Evolutionary conservation across 306 rosid genomes (phyloP), one percentile per base, ranked within the genome.

Genomic region (Castanea sativa): DNA sequence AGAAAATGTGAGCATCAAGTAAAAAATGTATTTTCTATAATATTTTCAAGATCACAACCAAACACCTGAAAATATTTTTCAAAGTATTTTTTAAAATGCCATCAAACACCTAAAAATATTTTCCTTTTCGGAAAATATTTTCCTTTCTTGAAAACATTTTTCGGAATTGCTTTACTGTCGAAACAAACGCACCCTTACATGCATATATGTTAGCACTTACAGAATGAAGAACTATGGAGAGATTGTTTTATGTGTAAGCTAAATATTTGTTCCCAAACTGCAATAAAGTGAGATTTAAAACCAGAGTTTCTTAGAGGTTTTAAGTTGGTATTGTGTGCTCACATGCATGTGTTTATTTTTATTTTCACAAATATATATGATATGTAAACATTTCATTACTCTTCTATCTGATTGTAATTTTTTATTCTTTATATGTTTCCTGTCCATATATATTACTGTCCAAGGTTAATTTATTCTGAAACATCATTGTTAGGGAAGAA

Each of bases 401-500:
- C n/a, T 20, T 45, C 20, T 4, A 35, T 67, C 16, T 18, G 20
- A 67, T 67, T 27, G 52, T 67, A 35, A 9, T 33, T 67, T 49
- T 19, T 19, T 67, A 5, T 67, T 67, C 5, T 67, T 33, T 33
- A 49, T 33, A 35, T 9, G 25, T 67, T 33, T 33, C 15, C 23
- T 65, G 25, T 32, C 19, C 25, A 18, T 33, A 6, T 27, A 35
- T 52, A 32, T 83, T 73, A 55, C 41, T 79, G 13, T 60, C 83
- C 65, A 72, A n/a, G 43, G 79, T 84, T 59, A 19, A 38, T 59
- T 30, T 77, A 63, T 78, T 56, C 35, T 21, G 30, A 67, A 45
- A 76, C 63, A 55, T 77, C 79, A 71, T 85, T 85, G 80, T 78
- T 80, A 95, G 99, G 92, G 89, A 83, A 75, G 94, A 86, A 68